Evolutionary conservation across 2,329 filamentous ascomycete genomes (phyloP), one percentile per base, ranked within the genome.

Genomic region (Fusarium xylarioides): DNA sequence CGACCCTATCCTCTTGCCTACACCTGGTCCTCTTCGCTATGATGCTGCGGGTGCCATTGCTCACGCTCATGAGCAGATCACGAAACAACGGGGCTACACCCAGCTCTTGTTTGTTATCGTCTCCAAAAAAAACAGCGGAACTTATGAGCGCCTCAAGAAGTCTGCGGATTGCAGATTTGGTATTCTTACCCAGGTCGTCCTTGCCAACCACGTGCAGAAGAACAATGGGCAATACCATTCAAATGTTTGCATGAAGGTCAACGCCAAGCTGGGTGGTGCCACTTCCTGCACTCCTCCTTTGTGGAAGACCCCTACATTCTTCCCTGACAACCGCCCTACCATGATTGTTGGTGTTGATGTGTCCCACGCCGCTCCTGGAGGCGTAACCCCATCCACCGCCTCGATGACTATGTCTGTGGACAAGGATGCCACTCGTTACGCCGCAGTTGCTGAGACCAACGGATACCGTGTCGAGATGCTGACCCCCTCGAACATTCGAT

Each of bases 161-260:
- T 93, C 90, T 32, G 92, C 90, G 69, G 96, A 99, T 75, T 95
- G 93, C 78, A 91, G 93, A 38, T 95, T 91, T 73, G 95, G 92
- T n/a, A 88, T 95, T 19, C 86, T 94, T 1, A 94, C 94, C 0
- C 96, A 98, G 80, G 92, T 95, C 70, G 79, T 98, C n/a, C 91
- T 95, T 73, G 85, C 86, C 5, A 83, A 84, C 1, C 92, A 97
- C 66, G 93, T 95, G 2, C 77, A 84, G 42, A 92, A 92, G 79
- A 89, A 89, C 21, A 90, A 92, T 28, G 87, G 88, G 0, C 96
- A 99, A 77, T 98, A 98, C 82, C 92, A 93, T 77, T 96, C 93
- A 2, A 99, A 99, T 70, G 94, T 99, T 1, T 89, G 91, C 72
- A 96, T 99, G 94, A 99, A 99, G 85, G 91, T 99, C 74, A 98